phyloP scores from a whole-genome alignment of 176 grass and related monocot genomes.

The Oryza longistaminata region DNA sequence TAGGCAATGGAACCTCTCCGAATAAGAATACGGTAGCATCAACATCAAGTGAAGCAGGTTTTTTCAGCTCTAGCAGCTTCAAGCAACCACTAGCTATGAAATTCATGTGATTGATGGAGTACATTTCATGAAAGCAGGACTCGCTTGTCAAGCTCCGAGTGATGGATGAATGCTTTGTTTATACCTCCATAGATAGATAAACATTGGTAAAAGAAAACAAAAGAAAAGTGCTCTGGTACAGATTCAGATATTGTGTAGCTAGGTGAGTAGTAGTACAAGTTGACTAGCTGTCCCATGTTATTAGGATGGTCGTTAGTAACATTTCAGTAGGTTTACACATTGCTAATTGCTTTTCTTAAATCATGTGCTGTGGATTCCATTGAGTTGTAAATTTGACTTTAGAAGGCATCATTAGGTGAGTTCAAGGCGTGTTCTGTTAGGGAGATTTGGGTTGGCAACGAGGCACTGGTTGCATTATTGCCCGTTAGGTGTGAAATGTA shows the following conservation, averaged over 20 bases:
- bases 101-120: slow-evolving; percentile 55
- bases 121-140: slow-evolving; percentile 14
- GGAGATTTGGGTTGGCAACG: not conserved
- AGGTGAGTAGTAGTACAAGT: slow-evolving; percentile 41
- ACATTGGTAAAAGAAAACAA: slow-evolving; percentile 63
- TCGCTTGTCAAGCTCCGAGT: slow-evolving; percentile 43
- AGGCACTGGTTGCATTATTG: not conserved
- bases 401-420: not conserved
- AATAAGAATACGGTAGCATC: slow-evolving; percentile 56
- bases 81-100: slow-evolving; percentile 68
- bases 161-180: slow-evolving; percentile 31
- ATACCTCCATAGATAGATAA: slow-evolving; percentile 23
- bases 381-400: not conserved
- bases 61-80: slow-evolving; percentile 53
- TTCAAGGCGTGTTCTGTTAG: too few species aligned
- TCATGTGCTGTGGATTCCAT: slow-evolving; percentile 8
- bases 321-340: slow-evolving; percentile 27
- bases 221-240: slow-evolving; percentile 73
- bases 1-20: slow-evolving; percentile 17
- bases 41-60: slow-evolving; percentile 50
- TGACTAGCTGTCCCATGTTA: slow-evolving; percentile 30
- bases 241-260: not conserved
- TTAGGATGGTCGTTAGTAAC: slow-evolving; percentile 22
- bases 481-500: not conserved
- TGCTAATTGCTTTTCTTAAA: not conserved